These are phyloP conservation scores for Discostella stelligeroides DNA, from an alignment of 108 stramenopile genomes.

Conservation along the genomic window DNA sequence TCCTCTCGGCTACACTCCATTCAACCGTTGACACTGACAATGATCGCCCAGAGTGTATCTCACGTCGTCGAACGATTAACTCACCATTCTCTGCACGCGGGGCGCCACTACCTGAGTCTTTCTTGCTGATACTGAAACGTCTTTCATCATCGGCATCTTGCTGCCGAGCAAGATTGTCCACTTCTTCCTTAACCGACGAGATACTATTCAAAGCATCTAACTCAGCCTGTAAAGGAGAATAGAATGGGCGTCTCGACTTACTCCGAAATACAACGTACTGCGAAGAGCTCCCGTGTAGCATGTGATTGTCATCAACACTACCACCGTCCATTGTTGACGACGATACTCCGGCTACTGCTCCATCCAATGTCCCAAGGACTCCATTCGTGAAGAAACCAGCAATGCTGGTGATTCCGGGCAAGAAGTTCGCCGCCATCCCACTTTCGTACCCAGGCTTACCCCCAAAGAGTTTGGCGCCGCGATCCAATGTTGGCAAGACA, in stretches of 20 bases:
- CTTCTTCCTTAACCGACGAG: slow-evolving; percentile 36
- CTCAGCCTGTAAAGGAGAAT: slow-evolving; percentile 48
- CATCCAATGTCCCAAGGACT: slow-evolving; percentile 67
- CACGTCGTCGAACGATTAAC: slow-evolving; percentile 73
- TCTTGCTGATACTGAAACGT: too few species aligned
- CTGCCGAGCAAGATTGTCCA: too few species aligned
- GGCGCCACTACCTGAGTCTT: slow-evolving; percentile 37
- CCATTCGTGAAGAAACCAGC: slow-evolving; percentile 84
- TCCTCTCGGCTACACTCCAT: slow-evolving; percentile 90
- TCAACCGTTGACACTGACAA: slow-evolving; percentile 83
- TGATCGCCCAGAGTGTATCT: slow-evolving; percentile 83
- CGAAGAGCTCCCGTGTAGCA: slow-evolving; percentile 73
- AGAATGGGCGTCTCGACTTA: slow-evolving; percentile 71
- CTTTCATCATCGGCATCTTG: too few species aligned
- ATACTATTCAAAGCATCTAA: slow-evolving; percentile 42
- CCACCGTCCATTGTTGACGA: background rate
- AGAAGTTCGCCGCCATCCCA: slow-evolving; percentile 50
- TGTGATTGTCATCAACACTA: slow-evolving; percentile 28
- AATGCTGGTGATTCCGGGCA: slow-evolving; percentile 64
- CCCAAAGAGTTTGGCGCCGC: slow-evolving; percentile 80
- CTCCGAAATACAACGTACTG: slow-evolving; percentile 75
- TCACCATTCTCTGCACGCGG: slow-evolving; percentile 78
- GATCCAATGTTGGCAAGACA: slow-evolving; percentile 76
- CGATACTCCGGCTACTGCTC: slow-evolving; percentile 28
- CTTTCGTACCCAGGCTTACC: slow-evolving; percentile 81